These are phyloP conservation scores for Populus euphratica DNA, from an alignment of 345 rosid genomes.

Conservation along the genomic window DNA sequence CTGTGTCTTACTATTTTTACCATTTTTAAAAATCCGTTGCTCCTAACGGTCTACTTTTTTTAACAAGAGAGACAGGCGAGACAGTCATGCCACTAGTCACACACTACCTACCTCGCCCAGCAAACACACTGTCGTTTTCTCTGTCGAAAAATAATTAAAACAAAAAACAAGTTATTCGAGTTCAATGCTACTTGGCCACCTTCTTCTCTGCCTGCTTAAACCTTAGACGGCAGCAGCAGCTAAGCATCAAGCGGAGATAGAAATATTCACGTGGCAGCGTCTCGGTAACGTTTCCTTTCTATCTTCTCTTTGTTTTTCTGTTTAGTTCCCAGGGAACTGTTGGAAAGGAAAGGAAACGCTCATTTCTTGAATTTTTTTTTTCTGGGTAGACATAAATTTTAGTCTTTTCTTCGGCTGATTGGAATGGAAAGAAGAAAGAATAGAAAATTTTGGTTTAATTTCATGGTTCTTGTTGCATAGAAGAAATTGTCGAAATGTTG, in stretches of 20 bases:
- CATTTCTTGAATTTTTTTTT: not conserved
- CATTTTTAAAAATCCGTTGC: too few species aligned
- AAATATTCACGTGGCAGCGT: conserved; percentile 11
- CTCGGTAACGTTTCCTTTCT: conserved; percentile 26
- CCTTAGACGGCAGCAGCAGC: not conserved
- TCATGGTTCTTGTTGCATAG: not conserved
- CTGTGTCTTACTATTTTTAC: too few species aligned
- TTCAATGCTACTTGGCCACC: too few species aligned
- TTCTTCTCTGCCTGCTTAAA: not conserved
- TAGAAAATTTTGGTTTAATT: not conserved
- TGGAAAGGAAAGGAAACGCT: not conserved
- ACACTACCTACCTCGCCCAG: conserved; percentile 12
- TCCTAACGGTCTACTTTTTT: too few species aligned
- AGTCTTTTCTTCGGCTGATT: not conserved
- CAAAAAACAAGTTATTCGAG: too few species aligned
- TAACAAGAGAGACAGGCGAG: too few species aligned
- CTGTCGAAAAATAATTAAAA: too few species aligned
- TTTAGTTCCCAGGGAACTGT: conserved; percentile 13
- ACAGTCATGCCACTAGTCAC: too few species aligned
- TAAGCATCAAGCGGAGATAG: too few species aligned
- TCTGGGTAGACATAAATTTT: too few species aligned
- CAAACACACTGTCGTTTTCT: not conserved
- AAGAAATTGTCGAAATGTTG: not conserved
- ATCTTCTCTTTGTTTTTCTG: conserved; percentile 5
- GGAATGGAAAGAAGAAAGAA: not conserved